Evolutionary conservation across 2,329 filamentous ascomycete genomes (phyloP), one percentile per base, ranked within the genome.

Genomic region (Aspergillus sp.): DNA sequence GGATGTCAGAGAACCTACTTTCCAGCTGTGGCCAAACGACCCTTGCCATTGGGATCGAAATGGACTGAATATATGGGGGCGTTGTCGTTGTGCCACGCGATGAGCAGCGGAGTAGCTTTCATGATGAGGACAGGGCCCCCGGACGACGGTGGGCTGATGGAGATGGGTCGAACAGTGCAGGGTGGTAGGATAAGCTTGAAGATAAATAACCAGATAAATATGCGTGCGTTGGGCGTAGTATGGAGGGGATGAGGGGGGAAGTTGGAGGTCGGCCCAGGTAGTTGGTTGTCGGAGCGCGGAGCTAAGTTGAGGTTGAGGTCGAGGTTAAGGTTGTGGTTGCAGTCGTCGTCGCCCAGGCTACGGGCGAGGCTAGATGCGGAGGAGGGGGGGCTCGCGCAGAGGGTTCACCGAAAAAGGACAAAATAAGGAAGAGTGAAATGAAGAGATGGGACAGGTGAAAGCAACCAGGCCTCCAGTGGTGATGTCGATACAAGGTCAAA

Each of bases 11-110:
- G 51, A 49, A 74, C 77, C 54, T 73, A 79, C 77, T 95, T 95
- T 69, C 93, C 95, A 61, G 89, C 93, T 9, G 95, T 99, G 58
- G 95, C 95, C 62, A 99, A 80, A 69, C 95, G 87, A 54, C 92
- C 92, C 75, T 95, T 97, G 63, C 91, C 92, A 71, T 91, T 84
- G 48, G 91, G 91, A 74, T 99, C 93, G 74, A 98, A 99, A 76
- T 98, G 93, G 67, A 92, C 91, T 44, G 93, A 97, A 80, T 98
- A 99, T 74, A 99, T 93, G 58, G 95, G 95, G 68, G 91, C 87
- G 79, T 96, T 96, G 73, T 96, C 91, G 76, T 97, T 91, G 78
- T 99, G 96, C 95, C 95, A 99, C 82, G 96, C 91, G 79, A 99
- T 93, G 73, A 98, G 93, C 67, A 99, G 84, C 68, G 95, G 93